Conservation (phyloP, 2,329 filamentous ascomycete species). For the Xylariales sp. region DNA sequence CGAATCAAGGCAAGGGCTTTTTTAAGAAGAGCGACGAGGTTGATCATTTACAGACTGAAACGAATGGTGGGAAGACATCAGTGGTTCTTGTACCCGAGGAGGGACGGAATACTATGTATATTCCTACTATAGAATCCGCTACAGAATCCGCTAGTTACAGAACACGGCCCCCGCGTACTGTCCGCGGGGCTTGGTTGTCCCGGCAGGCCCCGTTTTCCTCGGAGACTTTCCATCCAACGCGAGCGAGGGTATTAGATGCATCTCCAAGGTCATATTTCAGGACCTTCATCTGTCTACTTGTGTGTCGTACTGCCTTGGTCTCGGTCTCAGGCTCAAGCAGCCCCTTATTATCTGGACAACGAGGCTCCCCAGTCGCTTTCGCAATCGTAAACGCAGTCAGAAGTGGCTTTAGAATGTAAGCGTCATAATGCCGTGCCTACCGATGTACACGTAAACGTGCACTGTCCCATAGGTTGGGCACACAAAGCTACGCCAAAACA, state of each 20-base stretch:
- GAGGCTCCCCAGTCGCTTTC: too few relatives aligned
- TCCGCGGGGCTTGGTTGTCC: conserved; percentile 23
- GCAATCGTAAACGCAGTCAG: too few relatives aligned
- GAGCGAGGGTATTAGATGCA: conserved; percentile 2
- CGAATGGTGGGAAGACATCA: conserved; percentile 13
- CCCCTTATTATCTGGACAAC: too few relatives aligned
- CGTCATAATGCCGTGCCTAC: too few relatives aligned
- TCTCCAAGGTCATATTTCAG: not conserved
- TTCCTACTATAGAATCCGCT: not conserved
- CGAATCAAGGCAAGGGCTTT: too few relatives aligned
- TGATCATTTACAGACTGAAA: conserved; percentile 5
- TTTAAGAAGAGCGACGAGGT: not conserved
- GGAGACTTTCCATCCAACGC: conserved; percentile 24
- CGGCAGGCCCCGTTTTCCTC: conserved; percentile 1
- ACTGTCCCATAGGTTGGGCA: too few relatives aligned
- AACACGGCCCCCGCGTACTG: not conserved
- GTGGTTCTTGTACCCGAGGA: conserved; percentile 28
- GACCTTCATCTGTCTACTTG: not conserved
- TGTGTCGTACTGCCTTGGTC: too few relatives aligned
- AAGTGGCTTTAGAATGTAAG: too few relatives aligned
- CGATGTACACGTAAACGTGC: too few relatives aligned
- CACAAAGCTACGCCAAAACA: too few relatives aligned
- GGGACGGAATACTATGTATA: not conserved
- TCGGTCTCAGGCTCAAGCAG: too few relatives aligned
- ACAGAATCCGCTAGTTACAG: not conserved